Percentiles rank a stretch among this genome's conserved stretches.
Evolutionary conservation across 1,139 yeast species (phyloP).

Genomic region (Kodamaea sp.): DNA sequence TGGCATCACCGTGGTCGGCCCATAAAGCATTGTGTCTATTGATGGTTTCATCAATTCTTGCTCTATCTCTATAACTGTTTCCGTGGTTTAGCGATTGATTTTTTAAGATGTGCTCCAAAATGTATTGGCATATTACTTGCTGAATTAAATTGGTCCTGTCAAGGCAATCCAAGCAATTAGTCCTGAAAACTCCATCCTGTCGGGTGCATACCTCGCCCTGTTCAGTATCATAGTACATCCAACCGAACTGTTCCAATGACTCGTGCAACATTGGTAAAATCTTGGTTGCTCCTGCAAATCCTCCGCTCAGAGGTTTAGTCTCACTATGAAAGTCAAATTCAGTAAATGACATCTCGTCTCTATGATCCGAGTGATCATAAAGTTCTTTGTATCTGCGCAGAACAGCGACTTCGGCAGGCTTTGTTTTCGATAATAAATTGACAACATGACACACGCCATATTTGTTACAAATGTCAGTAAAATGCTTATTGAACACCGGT

Average conservation of each 20-base stretch:
- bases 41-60: conserved; percentile 49
- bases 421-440: conserved; percentile 73
- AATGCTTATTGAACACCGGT: conserved; percentile 84
- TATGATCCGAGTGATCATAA: conserved; percentile 40
- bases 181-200: conserved; percentile 88
- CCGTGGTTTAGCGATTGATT: conserved; percentile 36
- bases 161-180: conserved; percentile 91
- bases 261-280: conserved; percentile 64
- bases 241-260: conserved; percentile 73
- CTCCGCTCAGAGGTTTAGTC: conserved; percentile 71
- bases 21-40: conserved; percentile 77
- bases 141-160: conserved; percentile 94
- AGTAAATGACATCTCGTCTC: conserved; percentile 58
- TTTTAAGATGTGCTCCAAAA: conserved; percentile 65
- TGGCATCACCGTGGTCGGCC: conserved; percentile 99
- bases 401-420: conserved; percentile 73
- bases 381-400: conserved; percentile 68
- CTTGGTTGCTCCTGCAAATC: conserved; percentile 79
- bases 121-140: conserved; percentile 67
- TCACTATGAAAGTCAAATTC: conserved; percentile 95
- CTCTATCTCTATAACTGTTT: conserved; percentile 23
- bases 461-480: conserved; percentile 62
- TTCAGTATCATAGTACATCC: conserved; percentile 59
- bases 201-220: conserved; percentile 50
- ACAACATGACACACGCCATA: conserved; percentile 89